Percentiles rank a stretch among this genome's conserved stretches.
phyloP scores from a whole-genome alignment of 352 stramenopile species.

The Globisporangium irregulare region DNA sequence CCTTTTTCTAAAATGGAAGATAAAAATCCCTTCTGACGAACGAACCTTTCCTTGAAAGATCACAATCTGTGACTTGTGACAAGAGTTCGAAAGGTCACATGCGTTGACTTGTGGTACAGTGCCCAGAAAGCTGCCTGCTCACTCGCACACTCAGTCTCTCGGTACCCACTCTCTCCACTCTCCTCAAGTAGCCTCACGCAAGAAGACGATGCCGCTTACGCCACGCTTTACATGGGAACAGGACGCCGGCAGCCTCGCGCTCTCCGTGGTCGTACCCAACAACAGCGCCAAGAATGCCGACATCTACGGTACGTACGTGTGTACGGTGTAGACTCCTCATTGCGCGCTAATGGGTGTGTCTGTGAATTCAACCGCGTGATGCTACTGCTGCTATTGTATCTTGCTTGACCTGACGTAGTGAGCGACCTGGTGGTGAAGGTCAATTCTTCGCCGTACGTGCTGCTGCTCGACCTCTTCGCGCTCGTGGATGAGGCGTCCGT shows the following conservation, averaged over 20 bases:
- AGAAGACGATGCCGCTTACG: conserved; percentile 50
- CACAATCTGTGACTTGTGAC: no score
- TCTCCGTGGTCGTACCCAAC: conserved; percentile 55
- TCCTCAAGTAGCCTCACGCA: neutral
- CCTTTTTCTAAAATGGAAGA: no score
- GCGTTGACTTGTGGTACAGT: no score
- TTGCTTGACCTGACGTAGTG: conserved; percentile 27
- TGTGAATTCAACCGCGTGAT: neutral
- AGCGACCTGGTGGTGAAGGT: conserved; percentile 81
- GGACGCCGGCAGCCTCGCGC: conserved; percentile 39
- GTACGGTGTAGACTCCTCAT: neutral
- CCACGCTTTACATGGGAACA: conserved; percentile 70
- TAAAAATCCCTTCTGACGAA: no score
- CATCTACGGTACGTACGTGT: conserved; percentile 52
- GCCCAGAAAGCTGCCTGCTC: no score
- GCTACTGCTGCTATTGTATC: neutral
- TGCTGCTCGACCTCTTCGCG: conserved; percentile 66
- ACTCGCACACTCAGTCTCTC: neutral
- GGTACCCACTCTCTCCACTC: neutral
- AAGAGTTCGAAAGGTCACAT: no score
- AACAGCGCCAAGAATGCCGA: conserved; percentile 46
- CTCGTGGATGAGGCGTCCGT: conserved; percentile 49
- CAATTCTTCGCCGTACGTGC: conserved; percentile 71
- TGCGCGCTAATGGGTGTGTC: neutral
- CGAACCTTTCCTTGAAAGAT: no score